phyloP scores from a whole-genome alignment of 352 stramenopile species.

The Phytophthora megakarya region DNA sequence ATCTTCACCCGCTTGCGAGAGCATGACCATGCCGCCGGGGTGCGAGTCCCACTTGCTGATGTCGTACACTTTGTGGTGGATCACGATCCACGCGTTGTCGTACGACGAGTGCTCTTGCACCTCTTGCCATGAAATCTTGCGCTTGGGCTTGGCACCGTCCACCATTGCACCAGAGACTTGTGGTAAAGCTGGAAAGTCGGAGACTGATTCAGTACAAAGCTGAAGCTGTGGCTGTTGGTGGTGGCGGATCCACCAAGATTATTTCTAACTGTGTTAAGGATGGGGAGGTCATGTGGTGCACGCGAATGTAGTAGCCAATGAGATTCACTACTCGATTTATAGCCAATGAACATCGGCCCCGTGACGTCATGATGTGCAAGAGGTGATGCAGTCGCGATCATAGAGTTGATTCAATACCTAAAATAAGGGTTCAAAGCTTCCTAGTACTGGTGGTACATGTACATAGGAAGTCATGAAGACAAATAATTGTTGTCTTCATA shows the following conservation, averaged over 20 bases:
- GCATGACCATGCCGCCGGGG: conserved; percentile 93
- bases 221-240: conserved; percentile 32
- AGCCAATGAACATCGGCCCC: conserved; percentile 5
- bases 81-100: conserved; percentile 87
- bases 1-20: conserved; percentile 97
- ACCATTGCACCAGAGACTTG: conserved; percentile 48
- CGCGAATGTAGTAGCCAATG: conserved; percentile 5
- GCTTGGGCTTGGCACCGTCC: conserved; percentile 60
- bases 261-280: conserved; percentile 15
- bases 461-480: too few species aligned
- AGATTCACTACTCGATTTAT: not conserved
- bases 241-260: conserved; percentile 26
- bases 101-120: conserved; percentile 78
- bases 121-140: conserved; percentile 79
- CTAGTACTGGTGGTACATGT: too few species aligned
- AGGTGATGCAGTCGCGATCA: conserved; percentile 25
- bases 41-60: conserved; percentile 87
- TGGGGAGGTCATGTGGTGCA: conserved; percentile 13
- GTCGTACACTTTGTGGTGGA: conserved; percentile 93
- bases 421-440: too few species aligned
- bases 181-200: conserved; percentile 26
- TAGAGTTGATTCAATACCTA: not conserved
- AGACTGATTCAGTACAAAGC: conserved; percentile 23
- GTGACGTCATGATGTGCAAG: conserved; percentile 32
- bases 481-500: too few species aligned